A percentile compares a stretch with the other conserved stretches of the same genome.
phyloP scores from a whole-genome alignment of 768 basidiomycete species.

The Postia placenta region DNA sequence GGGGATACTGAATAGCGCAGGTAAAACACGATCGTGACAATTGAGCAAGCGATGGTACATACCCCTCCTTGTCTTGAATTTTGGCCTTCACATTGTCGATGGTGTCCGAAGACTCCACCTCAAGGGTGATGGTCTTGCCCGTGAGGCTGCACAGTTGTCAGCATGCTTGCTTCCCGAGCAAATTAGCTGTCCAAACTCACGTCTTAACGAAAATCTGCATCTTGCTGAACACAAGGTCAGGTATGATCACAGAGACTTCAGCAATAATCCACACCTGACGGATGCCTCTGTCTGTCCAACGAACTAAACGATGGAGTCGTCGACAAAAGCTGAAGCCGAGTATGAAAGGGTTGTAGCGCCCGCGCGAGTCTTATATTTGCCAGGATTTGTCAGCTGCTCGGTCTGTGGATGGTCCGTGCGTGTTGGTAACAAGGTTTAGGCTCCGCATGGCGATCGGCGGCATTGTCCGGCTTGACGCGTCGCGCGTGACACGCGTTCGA shows the following conservation, averaged over 20 bases:
- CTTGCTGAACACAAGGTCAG: slow-evolving; percentile 19
- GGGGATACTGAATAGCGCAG: slow-evolving; percentile 51
- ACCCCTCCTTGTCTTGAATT: slow-evolving; percentile 98
- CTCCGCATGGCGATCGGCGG: slow-evolving; percentile 9
- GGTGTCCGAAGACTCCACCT: slow-evolving; percentile 95
- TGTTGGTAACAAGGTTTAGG: slow-evolving; percentile 23
- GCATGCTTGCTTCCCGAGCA: slow-evolving; percentile 8
- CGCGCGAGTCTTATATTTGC: slow-evolving; percentile 13
- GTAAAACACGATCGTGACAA: slow-evolving; percentile 4
- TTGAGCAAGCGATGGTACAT: slow-evolving; percentile 21
- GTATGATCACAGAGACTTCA: background rate
- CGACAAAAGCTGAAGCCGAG: slow-evolving; percentile 68
- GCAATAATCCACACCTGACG: slow-evolving; percentile 41
- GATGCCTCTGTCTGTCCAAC: slow-evolving; percentile 88
- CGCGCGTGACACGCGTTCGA: slow-evolving; percentile 15
- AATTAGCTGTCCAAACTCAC: slow-evolving; percentile 35
- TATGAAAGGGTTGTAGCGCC: slow-evolving; percentile 15
- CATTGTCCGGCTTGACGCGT: slow-evolving; percentile 15
- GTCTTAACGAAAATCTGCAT: slow-evolving; percentile 99
- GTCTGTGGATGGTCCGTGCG: slow-evolving; percentile 42
- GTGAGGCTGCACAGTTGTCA: slow-evolving; percentile 64
- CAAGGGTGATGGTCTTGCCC: slow-evolving; percentile 98
- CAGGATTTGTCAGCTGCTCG: slow-evolving; percentile 18
- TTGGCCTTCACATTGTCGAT: slow-evolving; percentile 98
- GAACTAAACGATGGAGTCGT: slow-evolving; percentile 88